These are phyloP conservation scores for Kalmanozyma brasiliensis DNA, from an alignment of 1,284 basidiomycete species.

Conservation along the genomic window DNA sequence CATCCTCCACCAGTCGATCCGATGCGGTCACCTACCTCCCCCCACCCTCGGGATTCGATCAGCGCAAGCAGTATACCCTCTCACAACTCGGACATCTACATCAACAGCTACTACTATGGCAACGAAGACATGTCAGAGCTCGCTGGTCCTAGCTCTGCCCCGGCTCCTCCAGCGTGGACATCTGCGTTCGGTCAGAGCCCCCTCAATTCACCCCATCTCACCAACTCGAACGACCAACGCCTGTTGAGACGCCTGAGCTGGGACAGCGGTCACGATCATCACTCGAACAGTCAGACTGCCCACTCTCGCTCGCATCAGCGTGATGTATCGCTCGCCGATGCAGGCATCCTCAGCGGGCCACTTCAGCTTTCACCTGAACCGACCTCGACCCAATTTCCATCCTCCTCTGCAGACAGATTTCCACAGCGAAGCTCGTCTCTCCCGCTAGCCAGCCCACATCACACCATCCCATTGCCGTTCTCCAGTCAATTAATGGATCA, in stretches of 20 bases:
- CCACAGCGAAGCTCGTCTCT: constrained; percentile 29
- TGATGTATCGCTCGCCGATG: constrained; percentile 32
- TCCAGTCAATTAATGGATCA: constrained; percentile 11
- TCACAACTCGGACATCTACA: constrained; percentile 47
- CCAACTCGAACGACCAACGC: constrained; percentile 30
- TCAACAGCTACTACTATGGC: constrained; percentile 56
- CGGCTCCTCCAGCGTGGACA: constrained; percentile 16
- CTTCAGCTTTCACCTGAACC: constrained; percentile 24
- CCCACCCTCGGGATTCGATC: constrained; percentile 24
- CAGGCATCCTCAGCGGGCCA: constrained; percentile 37
- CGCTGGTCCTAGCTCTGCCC: constrained; percentile 1
- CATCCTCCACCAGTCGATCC: constrained; percentile 23
- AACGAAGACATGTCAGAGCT: constrained; percentile 52
- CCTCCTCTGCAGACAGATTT: not conserved
- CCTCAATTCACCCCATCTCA: constrained; percentile 17
- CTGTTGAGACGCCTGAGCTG: constrained; percentile 45
- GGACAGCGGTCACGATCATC: constrained; percentile 6
- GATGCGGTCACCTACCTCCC: constrained; percentile 21
- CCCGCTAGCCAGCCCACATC: constrained; percentile 1
- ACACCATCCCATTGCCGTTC: not conserved
- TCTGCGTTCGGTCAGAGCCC: constrained; percentile 18
- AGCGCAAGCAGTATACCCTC: constrained; percentile 47
- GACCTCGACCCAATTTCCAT: not conserved
- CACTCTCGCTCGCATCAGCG: constrained; percentile 25
- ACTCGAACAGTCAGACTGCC: not conserved